Conservation (phyloP, 1,284 basidiomycete genomes). For the Phylloboletellus chloephorus region DNA sequence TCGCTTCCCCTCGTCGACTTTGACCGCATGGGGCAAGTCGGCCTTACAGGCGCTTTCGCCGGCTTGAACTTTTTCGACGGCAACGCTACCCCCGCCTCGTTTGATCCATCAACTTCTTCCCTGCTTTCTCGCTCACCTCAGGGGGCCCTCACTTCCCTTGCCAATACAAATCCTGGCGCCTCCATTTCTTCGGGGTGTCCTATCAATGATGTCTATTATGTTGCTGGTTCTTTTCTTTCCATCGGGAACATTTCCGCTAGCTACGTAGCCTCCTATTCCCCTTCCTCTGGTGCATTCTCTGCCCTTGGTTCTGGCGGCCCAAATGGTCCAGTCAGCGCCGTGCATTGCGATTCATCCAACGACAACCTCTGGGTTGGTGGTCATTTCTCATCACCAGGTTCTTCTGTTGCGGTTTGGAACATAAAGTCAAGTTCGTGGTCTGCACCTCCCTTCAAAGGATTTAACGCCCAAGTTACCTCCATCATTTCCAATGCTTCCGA, state of each 20-base stretch:
- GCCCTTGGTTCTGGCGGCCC: slow-evolving; percentile 57
- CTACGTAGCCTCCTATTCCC: slow-evolving; percentile 72
- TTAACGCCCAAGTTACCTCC: slow-evolving; percentile 66
- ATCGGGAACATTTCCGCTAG: slow-evolving; percentile 50
- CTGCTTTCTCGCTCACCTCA: slow-evolving; percentile 61
- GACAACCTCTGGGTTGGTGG: slow-evolving; percentile 85
- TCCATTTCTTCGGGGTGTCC: slow-evolving; percentile 61
- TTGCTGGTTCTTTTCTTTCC: slow-evolving; percentile 74
- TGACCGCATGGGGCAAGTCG: slow-evolving; percentile 85
- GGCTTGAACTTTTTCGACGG: slow-evolving; percentile 75
- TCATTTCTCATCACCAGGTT: slow-evolving; percentile 64
- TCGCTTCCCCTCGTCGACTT: slow-evolving; percentile 81
- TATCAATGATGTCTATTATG: slow-evolving; percentile 59
- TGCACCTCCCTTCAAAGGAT: slow-evolving; percentile 75
- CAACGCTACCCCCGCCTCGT: slow-evolving; percentile 47
- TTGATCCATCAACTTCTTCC: slow-evolving; percentile 65
- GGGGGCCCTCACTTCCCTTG: slow-evolving; percentile 60
- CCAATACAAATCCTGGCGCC: slow-evolving; percentile 67
- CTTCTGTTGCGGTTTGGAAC: slow-evolving; percentile 80
- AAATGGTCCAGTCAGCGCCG: slow-evolving; percentile 66
- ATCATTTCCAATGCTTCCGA: slow-evolving; percentile 74
- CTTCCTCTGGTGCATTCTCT: slow-evolving; percentile 53
- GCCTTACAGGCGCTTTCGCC: slow-evolving; percentile 79
- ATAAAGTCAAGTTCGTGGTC: slow-evolving; percentile 62
- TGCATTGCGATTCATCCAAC: slow-evolving; percentile 78